A percentile compares a stretch with the other conserved stretches of the same genome.
Conservation (phyloP, 805 yeast species). For the Lipomyces chichibuensis region DNA sequence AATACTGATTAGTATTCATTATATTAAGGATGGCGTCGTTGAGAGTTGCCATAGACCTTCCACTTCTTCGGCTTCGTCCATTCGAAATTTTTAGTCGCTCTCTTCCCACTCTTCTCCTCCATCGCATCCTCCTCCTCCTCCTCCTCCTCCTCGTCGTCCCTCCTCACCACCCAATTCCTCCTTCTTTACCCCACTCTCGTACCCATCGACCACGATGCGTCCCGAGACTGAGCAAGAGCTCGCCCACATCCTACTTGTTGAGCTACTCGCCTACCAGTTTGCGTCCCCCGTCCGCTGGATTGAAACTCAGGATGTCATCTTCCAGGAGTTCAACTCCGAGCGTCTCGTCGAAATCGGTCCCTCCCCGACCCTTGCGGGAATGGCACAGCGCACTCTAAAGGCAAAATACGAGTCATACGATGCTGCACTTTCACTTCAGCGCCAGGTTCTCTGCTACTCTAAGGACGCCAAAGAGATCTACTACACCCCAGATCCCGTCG, state of each 20-base stretch:
- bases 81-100: not conserved
- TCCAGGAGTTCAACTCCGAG: conserved; percentile 92
- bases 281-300: conserved; percentile 99
- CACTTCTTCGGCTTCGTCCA: not conserved
- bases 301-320: conserved; percentile 97
- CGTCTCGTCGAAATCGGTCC: conserved; percentile 99
- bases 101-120: conserved; percentile 3
- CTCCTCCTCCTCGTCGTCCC: not conserved
- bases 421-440: conserved; percentile 88
- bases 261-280: conserved; percentile 95
- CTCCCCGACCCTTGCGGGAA: conserved; percentile 96
- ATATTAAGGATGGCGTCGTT: not conserved
- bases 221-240: conserved; percentile 98
- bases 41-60: not conserved
- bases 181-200: not conserved
- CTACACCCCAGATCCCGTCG: conserved; percentile 63
- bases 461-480: conserved; percentile 96
- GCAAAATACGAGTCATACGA: conserved; percentile 97
- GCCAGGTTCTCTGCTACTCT: conserved; percentile 94
- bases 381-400: conserved; percentile 95
- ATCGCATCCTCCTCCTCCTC: conserved; percentile 3
- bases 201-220: conserved; percentile 53
- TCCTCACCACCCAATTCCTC: conserved; percentile 3
- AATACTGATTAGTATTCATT: not conserved
- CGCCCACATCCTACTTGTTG: conserved; percentile 91